Conservation (phyloP, 805 yeast species). For the Barnettozyma sucrosica region DNA sequence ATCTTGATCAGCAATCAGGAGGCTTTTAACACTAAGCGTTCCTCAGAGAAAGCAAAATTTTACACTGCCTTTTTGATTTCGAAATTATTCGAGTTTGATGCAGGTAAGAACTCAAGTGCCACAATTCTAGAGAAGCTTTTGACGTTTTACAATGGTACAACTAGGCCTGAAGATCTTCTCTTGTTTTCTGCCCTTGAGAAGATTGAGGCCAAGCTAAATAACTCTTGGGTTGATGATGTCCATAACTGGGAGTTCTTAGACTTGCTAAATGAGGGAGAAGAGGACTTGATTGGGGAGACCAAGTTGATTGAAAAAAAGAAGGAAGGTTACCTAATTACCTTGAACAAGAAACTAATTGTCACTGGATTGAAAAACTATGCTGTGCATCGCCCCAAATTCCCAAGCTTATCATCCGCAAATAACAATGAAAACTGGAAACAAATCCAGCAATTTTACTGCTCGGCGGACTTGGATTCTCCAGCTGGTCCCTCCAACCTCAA, state of each 20-base stretch:
- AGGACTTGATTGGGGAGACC: constrained; percentile 43
- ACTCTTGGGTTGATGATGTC: constrained; percentile 63
- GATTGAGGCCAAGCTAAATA: constrained; percentile 48
- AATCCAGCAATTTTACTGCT: constrained; percentile 27
- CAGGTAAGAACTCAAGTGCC: constrained; percentile 38
- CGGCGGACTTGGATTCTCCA: constrained; percentile 15
- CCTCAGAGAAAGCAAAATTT: constrained; percentile 29
- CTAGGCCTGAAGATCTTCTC: constrained; percentile 53
- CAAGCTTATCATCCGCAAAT: constrained; percentile 14
- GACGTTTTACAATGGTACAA: constrained; percentile 57
- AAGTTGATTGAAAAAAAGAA: constrained; percentile 40
- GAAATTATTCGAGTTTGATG: constrained; percentile 44
- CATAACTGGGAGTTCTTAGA: constrained; percentile 60
- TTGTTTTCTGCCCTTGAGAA: constrained; percentile 48
- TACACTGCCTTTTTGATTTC: constrained; percentile 42
- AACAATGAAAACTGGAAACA: constrained; percentile 23
- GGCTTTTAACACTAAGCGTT: constrained; percentile 29
- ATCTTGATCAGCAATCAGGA: constrained; percentile 50
- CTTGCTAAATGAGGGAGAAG: constrained; percentile 32
- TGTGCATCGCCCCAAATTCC: constrained; percentile 26
- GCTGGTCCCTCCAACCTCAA: constrained; percentile 25
- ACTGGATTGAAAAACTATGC: constrained; percentile 40
- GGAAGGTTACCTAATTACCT: constrained; percentile 43
- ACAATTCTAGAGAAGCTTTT: constrained; percentile 46
- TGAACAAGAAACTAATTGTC: constrained; percentile 43